A percentile compares a stretch with the other conserved stretches of the same genome.
These are phyloP conservation scores for Starmerella floris DNA, from an alignment of 805 yeast genomes.

Conservation along the genomic window DNA sequence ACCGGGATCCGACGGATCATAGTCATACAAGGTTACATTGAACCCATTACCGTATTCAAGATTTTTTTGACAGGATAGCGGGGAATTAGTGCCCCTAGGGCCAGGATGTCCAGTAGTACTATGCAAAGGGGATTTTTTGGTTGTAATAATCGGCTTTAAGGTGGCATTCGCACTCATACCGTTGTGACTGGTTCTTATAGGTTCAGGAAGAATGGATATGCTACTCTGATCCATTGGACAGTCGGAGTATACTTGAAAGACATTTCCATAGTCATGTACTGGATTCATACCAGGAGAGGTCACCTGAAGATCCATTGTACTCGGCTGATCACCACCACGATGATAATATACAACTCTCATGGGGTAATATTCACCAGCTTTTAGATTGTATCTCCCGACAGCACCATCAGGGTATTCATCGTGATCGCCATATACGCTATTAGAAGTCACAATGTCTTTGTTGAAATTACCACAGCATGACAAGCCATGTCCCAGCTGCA, in stretches of 20 bases:
- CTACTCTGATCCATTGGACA: background rate
- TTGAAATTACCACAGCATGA: constrained; percentile 4
- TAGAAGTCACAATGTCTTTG: background rate
- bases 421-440: background rate
- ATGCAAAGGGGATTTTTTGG: background rate
- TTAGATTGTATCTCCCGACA: too few species aligned
- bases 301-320: too few species aligned
- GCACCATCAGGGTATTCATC: background rate
- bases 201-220: background rate
- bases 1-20: background rate
- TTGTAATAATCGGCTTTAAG: too few species aligned
- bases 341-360: background rate
- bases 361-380: constrained; percentile 1
- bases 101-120: background rate
- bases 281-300: too few species aligned
- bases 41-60: background rate
- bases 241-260: too few species aligned
- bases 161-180: too few species aligned
- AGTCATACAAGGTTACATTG: background rate
- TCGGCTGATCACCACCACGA: too few species aligned
- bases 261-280: too few species aligned
- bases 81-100: background rate
- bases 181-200: too few species aligned
- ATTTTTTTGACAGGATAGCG: too few species aligned
- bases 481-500: constrained; percentile 1